Conservation (phyloP, 495 filamentous ascomycete species). For the Lasiosphaeria miniovina region DNA sequence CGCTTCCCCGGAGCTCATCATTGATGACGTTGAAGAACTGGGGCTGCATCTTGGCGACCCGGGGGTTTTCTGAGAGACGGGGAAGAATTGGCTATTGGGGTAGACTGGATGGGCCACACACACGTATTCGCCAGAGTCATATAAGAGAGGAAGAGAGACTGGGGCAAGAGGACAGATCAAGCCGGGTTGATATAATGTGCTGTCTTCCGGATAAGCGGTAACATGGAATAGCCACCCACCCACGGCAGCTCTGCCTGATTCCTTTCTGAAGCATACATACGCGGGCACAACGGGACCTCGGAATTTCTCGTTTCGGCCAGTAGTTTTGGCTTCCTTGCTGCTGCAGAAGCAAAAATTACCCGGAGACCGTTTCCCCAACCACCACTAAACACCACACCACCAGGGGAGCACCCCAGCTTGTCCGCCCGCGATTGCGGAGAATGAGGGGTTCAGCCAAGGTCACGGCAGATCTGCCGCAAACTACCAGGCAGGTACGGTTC, state of each 20-base stretch:
- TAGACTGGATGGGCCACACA: background rate
- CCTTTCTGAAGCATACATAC: background rate
- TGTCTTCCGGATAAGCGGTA: background rate
- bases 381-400: no score
- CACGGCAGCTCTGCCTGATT: constrained; percentile 3
- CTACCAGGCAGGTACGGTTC: no score
- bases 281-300: background rate
- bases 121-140: background rate
- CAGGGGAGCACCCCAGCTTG: background rate
- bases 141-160: constrained; percentile 2
- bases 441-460: background rate
- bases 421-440: background rate
- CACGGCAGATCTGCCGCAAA: constrained; percentile 3
- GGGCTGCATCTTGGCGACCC: constrained; percentile 22
- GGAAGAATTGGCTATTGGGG: background rate
- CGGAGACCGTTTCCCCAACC: constrained; percentile 14
- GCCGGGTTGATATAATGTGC: background rate
- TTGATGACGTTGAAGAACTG: constrained; percentile 48
- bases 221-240: background rate
- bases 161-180: background rate
- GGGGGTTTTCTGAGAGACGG: background rate
- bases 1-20: constrained; percentile 38
- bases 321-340: constrained; percentile 2
- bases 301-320: constrained; percentile 3
- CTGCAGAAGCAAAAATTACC: constrained; percentile 7